Evolutionary conservation across 2,329 filamentous ascomycete species (phyloP), one percentile per base, ranked within the genome.

Genomic region (Talaromyces sp.): DNA sequence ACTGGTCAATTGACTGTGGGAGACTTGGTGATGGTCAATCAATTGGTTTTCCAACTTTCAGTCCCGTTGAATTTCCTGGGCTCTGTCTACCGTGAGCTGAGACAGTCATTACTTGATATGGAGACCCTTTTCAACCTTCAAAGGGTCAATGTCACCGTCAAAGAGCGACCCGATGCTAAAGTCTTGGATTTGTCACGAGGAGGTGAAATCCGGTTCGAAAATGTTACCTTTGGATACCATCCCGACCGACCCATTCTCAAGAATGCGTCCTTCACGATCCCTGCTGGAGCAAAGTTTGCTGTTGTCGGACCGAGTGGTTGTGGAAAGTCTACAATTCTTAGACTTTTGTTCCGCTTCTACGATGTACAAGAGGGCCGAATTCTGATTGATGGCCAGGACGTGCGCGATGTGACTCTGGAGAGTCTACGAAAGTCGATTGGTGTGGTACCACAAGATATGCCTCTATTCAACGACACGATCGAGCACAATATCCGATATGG

Each of bases 21-120:
- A 65, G 96, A 99, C 75, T 84, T 99, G 37, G 95, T 99, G 74
- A 96, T 99, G 92, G 92, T 99, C 70, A 99, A 99, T 77, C 95
- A 98, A 82, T 88, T 99, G 19, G 93, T 99, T 66, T 99, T 99
- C 80, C 95, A 99, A 79, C 88, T 99, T 6, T 97, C 93, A 0
- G 92, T 99, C 3, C 95, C 95, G 0, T 85, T 99, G 66, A 99
- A 99, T 82, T 99, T 99, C 78, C 83, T 99, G 3, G 95, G 95
- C n/a, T 96, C 93, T 14, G 94, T 99, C 13, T 99, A 99, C 76
- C 90, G 95, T 71, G 95, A 99, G 79, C 85, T 99, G 62, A 87
- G 95, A 64, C 95, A 99, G 80, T 97, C 92, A 24, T 83, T 99
- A 52, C 83, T 99, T 39, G 96, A 99, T 76, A 99, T 99, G 95